Base-by-base conservation (phyloP, 306 rosid genomes). In the Cicer pinnatifidum region DNA sequence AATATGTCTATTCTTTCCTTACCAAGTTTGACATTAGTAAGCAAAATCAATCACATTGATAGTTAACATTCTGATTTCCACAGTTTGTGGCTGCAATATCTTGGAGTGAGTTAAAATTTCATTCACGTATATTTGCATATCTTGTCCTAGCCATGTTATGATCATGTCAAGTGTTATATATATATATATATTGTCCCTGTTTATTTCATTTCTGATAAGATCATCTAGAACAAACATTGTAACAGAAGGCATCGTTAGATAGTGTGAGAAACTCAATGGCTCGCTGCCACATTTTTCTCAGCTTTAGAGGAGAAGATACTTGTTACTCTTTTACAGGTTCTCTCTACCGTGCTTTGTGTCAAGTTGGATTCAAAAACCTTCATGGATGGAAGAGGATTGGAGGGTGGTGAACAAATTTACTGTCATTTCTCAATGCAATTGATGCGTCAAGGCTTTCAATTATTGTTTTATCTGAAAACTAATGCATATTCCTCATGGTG, bases 31-130 rank as follows among this genome's bases (percentile, higher is more conserved):
- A 5, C 17, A 11, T 59, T 35, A 59, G 43, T 6, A 12, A 63
- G 35, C 51, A 63, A 63, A 63, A 63, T 40, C 69, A 63, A 40
- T 40, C 51, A 40, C 69, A 63, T 9, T 64, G 69, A 40, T 64
- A 43, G 3, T 64, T 64, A 35, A 17, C 8, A 15, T 64, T 40
- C 51, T 41, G 48, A 15, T 19, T 9, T 41, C 37, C 13, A 17
- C 4, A 37, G 5, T 64, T 64, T 64, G 35, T 4, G 15, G 9
- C 69, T 64, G 37, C 52, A 41, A 11, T 0, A 64, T 64, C 38
- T 64, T 64, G 15, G 9, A 64, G 69, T 64, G 35, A 41, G 69
- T 64, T n/a, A 41, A 64, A 64, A 64, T 64, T 64, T 33, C 19
- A 41, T 41, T 64, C 10, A 41, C 16, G 9, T 9, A 7, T 63